Conservation (phyloP, 108 stramenopile species). For the Cylindrotheca fusiformis region DNA sequence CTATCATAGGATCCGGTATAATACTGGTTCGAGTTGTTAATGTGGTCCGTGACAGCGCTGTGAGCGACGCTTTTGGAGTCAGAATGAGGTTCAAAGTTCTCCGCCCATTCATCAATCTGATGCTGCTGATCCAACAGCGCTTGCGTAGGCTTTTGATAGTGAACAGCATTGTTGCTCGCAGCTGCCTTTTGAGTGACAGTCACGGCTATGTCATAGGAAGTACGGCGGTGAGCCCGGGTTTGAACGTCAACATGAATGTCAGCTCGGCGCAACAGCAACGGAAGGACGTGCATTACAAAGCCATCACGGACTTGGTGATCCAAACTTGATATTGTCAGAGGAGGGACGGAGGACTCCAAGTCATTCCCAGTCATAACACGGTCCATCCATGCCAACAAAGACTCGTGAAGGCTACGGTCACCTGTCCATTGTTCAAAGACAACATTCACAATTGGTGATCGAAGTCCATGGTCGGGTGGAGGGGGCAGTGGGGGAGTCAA, state of each 20-base stretch:
- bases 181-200: constrained; percentile 38
- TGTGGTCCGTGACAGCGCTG: constrained; percentile 36
- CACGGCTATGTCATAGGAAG: constrained; percentile 78
- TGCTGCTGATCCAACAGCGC: constrained; percentile 26
- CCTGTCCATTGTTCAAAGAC: constrained; percentile 70
- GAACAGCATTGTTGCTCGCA: neutral
- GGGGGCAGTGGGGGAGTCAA: constrained; percentile 64
- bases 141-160: neutral
- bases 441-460: constrained; percentile 71
- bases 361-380: constrained; percentile 53
- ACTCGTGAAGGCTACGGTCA: constrained; percentile 55
- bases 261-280: constrained; percentile 64
- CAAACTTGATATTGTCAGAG: constrained; percentile 72
- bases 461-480: constrained; percentile 80
- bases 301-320: constrained; percentile 82
- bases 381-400: constrained; percentile 76
- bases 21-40: constrained; percentile 19
- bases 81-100: constrained; percentile 5
- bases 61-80: constrained; percentile 30
- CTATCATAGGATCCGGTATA: neutral
- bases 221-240: constrained; percentile 67
- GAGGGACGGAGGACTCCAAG: constrained; percentile 48
- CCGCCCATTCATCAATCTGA: constrained; percentile 19
- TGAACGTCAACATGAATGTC: constrained; percentile 78
- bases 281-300: constrained; percentile 80